Evolutionary conservation across 805 yeast genomes (phyloP), one percentile per base, ranked within the genome.

Genomic region (Lachancea sp.): DNA sequence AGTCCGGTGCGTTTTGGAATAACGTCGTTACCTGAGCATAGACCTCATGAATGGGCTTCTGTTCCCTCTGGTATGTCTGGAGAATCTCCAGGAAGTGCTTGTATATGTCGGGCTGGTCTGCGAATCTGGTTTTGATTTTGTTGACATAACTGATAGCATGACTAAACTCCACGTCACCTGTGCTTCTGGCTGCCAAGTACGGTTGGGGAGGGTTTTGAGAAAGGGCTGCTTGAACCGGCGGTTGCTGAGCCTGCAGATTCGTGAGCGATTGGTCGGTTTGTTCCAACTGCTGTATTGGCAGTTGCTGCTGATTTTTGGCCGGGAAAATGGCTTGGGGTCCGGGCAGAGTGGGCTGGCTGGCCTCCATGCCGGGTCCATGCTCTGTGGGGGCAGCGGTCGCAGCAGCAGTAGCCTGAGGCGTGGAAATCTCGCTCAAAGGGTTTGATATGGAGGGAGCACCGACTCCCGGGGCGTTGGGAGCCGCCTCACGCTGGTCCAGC

Each of bases 101-200:
- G 71, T 93, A 93, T 47, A 90, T 88, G 58, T 91, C 97, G 0
- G 99, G 99, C 64, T 90, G 95, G 58, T 81, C 78, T 17, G 95
- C 85, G 64, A 89, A 93, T 50, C 98, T 77, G 45, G 89, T 90
- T 64, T 95, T 95, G 61, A 93, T 93, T 67, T 90, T 89, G 70
- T 93, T 93, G 49, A 93, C 99, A 59, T 93, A 93, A 55, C 83
- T 84, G 51, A 93, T 93, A 16, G 99, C 99, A 63, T 93, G 97
- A 63, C 91, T 90, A 71, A 93, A 91, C 68, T 93, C 98, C 15
- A 89, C 91, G 39, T 95, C 96, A 2, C 77, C 79, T 20, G 71
- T 51, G 41, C 54, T 60, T 38, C 57, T 55, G 20, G 30, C 37
- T 9, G 38, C 36, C 27, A 20, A 3, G n/a, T 42, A 38, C 19